These are phyloP conservation scores for Myxozyma monticola DNA, from an alignment of 805 yeast genomes.

Conservation along the genomic window DNA sequence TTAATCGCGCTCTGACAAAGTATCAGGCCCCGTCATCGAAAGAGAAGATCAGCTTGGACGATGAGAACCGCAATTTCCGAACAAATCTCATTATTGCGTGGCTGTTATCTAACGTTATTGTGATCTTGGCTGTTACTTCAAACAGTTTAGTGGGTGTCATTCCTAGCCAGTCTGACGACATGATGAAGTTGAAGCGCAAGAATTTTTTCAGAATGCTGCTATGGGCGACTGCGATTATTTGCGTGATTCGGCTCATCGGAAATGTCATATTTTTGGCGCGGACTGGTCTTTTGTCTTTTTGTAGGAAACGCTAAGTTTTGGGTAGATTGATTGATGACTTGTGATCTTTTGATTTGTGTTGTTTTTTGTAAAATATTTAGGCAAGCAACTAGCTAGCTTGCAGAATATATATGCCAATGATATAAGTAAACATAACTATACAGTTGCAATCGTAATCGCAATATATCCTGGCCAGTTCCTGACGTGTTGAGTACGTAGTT, in stretches of 20 bases:
- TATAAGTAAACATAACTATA: no score
- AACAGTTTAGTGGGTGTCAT: slow-evolving; percentile 35
- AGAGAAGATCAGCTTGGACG: slow-evolving; percentile 36
- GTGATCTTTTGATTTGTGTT: no score
- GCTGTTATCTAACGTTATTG: slow-evolving; percentile 43
- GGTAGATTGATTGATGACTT: background rate
- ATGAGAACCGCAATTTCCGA: slow-evolving; percentile 44
- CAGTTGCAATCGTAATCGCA: no score
- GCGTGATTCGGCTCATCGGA: slow-evolving; percentile 57
- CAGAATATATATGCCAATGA: no score
- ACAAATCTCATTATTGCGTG: slow-evolving; percentile 44
- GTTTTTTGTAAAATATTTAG: no score
- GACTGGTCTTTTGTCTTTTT: slow-evolving; percentile 30
- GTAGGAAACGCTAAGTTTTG: slow-evolving; percentile 5
- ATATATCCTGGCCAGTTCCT: no score
- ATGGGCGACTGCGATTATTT: slow-evolving; percentile 64
- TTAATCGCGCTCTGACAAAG: slow-evolving; percentile 55
- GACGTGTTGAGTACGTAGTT: no score
- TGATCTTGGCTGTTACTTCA: slow-evolving; percentile 43
- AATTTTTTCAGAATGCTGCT: slow-evolving; percentile 50
- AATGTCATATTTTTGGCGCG: slow-evolving; percentile 49
- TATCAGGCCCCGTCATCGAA: slow-evolving; percentile 43
- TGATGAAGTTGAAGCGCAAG: slow-evolving; percentile 34
- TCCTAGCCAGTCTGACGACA: slow-evolving; percentile 27
- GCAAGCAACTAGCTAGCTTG: no score